phyloP scores from a whole-genome alignment of 345 rosid genomes.

The Dipteronia sinensis region DNA sequence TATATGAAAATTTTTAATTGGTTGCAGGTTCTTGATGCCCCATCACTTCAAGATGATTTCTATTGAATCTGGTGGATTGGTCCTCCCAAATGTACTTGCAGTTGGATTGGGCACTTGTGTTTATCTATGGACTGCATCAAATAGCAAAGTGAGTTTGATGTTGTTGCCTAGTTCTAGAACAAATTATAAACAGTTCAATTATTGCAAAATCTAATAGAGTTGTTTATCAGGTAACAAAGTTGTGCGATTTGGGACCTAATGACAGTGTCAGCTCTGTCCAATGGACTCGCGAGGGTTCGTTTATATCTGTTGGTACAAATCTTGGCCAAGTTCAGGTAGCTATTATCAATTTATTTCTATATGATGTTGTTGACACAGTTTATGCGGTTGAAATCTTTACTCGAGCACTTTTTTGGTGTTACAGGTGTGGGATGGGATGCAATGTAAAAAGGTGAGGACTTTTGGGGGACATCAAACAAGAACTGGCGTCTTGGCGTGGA shows the following conservation, averaged over 20 bases:
- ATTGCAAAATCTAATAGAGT: neutral
- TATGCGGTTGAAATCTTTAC: neutral
- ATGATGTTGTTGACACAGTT: neutral
- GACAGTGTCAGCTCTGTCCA: constrained; percentile 88
- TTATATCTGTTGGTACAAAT: constrained; percentile 81
- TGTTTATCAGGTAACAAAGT: constrained; percentile 77
- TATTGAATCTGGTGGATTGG: constrained; percentile 98
- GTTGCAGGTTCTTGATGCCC: constrained; percentile 94
- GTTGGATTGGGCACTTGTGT: constrained; percentile 97
- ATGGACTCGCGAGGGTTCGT: constrained; percentile 97
- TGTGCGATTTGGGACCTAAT: constrained; percentile 89
- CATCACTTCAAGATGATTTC: constrained; percentile 96
- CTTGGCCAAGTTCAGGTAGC: constrained; percentile 93
- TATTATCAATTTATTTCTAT: neutral
- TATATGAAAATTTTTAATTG: neutral
- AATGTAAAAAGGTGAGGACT: constrained; percentile 77
- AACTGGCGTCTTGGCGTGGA: constrained; percentile 96
- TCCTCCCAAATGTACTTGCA: constrained; percentile 95
- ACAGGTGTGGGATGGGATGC: constrained; percentile 95
- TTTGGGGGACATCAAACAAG: constrained; percentile 98
- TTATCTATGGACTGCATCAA: constrained; percentile 95
- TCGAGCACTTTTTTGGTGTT: neutral
- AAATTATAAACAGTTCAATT: neutral
- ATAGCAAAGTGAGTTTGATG: constrained; percentile 72
- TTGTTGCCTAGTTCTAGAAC: neutral